These are phyloP conservation scores for Lepidium campestre DNA, from an alignment of 441 rosid species.

Conservation along the genomic window DNA sequence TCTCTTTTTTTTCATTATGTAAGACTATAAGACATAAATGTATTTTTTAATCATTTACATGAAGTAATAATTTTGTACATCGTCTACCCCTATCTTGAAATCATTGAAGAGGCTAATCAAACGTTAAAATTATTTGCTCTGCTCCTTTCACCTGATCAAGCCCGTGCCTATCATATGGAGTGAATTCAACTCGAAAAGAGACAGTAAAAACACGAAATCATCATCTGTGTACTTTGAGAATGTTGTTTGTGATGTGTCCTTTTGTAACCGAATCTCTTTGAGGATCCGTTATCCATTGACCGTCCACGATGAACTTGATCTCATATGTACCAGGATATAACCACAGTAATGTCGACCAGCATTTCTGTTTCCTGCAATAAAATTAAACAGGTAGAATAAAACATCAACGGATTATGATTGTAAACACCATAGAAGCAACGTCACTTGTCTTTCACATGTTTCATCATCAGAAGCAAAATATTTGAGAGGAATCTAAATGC, in stretches of 20 bases:
- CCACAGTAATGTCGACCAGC: conserved; percentile 76
- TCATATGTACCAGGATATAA: conserved; percentile 86
- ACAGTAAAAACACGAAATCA: not conserved
- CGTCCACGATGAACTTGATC: conserved; percentile 82
- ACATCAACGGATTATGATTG: not conserved
- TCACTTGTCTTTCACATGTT: conserved; percentile 1
- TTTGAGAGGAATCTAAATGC: not conserved
- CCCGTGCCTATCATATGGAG: not conserved
- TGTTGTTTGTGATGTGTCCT: conserved; percentile 63
- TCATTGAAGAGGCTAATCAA: not conserved
- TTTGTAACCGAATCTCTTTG: conserved; percentile 44
- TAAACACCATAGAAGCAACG: conserved; percentile 1
- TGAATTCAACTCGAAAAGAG: not conserved
- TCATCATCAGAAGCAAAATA: not conserved
- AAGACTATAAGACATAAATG: not conserved
- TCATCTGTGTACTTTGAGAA: conserved; percentile 52
- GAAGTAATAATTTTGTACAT: conserved; percentile 6
- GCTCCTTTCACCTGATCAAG: conserved; percentile 2
- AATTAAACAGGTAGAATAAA: not conserved
- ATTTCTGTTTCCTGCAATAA: conserved; percentile 47
- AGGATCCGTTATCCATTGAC: conserved; percentile 69
- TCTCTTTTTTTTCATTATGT: not conserved
- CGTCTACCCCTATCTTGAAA: conserved; percentile 8
- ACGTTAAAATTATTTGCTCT: not conserved
- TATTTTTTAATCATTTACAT: not conserved